A percentile compares a stretch with the other conserved stretches of the same genome.
Conservation (phyloP, 371 early-diverging fungal species). For the Mucor lusitanicus region DNA sequence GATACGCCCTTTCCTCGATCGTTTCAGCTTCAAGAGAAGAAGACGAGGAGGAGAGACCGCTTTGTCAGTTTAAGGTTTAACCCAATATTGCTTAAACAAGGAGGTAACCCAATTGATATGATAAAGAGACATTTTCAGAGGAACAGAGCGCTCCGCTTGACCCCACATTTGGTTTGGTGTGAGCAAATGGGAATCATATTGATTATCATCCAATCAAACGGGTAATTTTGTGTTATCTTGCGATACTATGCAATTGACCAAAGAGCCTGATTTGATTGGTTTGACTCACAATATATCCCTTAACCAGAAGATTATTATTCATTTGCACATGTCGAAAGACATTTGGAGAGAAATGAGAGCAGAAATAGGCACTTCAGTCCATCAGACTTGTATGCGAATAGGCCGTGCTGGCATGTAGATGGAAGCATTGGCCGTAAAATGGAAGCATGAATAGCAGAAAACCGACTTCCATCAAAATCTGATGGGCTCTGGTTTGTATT, state of each 20-base stretch:
- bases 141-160: neutral
- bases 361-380: neutral
- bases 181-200: conserved; percentile 28
- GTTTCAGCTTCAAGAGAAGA: too few relatives aligned
- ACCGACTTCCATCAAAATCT: neutral
- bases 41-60: too few relatives aligned
- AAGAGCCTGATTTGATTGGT: conserved; percentile 17
- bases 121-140: neutral
- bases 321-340: neutral
- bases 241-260: conserved; percentile 13
- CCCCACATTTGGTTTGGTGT: conserved; percentile 23
- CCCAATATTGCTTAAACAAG: neutral
- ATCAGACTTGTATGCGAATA: too few relatives aligned
- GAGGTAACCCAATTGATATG: neutral
- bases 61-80: neutral
- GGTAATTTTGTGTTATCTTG: conserved; percentile 10
- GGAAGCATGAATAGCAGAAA: neutral
- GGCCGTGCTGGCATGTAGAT: neutral
- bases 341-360: neutral
- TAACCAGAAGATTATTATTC: neutral
- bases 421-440: neutral
- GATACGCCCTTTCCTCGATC: too few relatives aligned
- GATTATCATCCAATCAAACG: conserved; percentile 24
- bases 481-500: conserved; percentile 1
- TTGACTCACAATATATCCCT: conserved; percentile 28